phyloP scores from a whole-genome alignment of 1,139 yeast species.

The Magnusiomyces ingens region DNA sequence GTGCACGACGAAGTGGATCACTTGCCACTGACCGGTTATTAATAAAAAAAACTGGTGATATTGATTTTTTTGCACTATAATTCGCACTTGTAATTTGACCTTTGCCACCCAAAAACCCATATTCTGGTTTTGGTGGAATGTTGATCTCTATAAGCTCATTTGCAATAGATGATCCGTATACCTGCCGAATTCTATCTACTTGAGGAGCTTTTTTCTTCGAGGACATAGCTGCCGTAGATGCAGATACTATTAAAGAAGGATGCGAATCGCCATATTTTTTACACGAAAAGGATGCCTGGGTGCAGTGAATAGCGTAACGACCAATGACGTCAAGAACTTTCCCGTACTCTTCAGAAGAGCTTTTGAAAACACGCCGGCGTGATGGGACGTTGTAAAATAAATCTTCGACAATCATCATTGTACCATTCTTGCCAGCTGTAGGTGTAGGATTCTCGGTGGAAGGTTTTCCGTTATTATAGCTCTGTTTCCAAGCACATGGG shows the following conservation, averaged over 20 bases:
- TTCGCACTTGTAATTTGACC: conserved; percentile 73
- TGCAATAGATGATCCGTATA: conserved; percentile 69
- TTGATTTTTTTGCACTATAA: conserved; percentile 58
- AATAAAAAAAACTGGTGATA: conserved; percentile 71
- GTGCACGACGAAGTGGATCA: conserved; percentile 68
- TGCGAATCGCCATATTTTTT: conserved; percentile 60
- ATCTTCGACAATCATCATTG: conserved; percentile 80
- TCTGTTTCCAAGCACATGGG: conserved; percentile 59
- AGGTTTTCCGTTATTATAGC: conserved; percentile 58
- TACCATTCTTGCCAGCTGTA: conserved; percentile 82
- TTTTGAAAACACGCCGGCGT: conserved; percentile 57
- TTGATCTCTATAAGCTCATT: conserved; percentile 51
- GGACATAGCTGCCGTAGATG: conserved; percentile 26
- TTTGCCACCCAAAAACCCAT: conserved; percentile 44
- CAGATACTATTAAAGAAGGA: conserved; percentile 23
- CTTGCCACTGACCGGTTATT: conserved; percentile 78
- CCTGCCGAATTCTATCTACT: conserved; percentile 62
- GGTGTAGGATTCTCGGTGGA: conserved; percentile 48
- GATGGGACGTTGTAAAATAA: conserved; percentile 85
- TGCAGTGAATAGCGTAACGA: conserved; percentile 71
- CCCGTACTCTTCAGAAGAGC: conserved; percentile 67
- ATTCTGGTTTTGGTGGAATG: conserved; percentile 27
- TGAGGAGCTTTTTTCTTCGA: not conserved
- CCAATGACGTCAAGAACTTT: conserved; percentile 78
- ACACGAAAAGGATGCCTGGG: conserved; percentile 66